Base-by-base conservation (phyloP, 164 flowering plant genomes). In the Aristolochia fimbriata region DNA sequence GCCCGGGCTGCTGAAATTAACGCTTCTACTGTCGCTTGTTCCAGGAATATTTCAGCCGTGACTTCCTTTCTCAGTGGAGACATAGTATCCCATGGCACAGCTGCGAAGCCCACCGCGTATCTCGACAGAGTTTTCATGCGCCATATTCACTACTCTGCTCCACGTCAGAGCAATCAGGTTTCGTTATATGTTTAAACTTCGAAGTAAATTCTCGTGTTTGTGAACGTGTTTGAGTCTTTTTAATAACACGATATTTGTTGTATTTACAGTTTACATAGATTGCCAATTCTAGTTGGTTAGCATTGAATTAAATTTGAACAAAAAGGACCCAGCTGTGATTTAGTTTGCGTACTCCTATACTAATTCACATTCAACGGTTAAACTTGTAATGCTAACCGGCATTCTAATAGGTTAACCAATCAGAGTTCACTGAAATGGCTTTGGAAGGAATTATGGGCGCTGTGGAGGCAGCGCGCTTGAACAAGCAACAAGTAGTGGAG, bases 391-490 rank as follows among this genome's bases (percentile, higher is more conserved):
- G 9, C 6, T 16, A 48, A 48, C 6, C 51, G 9, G 51, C 23
- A 62, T 60, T 14, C 59, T 55, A 47, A 52, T 71, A 88, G 96
- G 61, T 70, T 31, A 71, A 60, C 65, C 82, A 62, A 52, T 47
- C 83, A 46, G 92, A 88, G 56, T 94, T 62, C 68, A 94, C 99
- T 60, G 97, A 88, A 74, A 88, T 83, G 95, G 97, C 99, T 21
- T 85, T 86, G 95, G 99, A 94, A 58, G 97, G 93, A 12, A 67
- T 90, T 21, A 71, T 84, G 64, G 95, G 84, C 47, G 97, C 97
- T 15, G 78, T 86, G 24, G 91, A 86, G 17, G 88, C 97, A 11
- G 97, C 97, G 45, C 71, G 74, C 27, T 53, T 57, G 59, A 78
- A 71, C 76, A 94, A 76, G 68, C 92, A 94, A 55, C 99, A 94